Percentiles rank a stretch among this genome's conserved stretches.
Conservation (phyloP, 2,329 filamentous ascomycete genomes). For the Penicillium sp. region DNA sequence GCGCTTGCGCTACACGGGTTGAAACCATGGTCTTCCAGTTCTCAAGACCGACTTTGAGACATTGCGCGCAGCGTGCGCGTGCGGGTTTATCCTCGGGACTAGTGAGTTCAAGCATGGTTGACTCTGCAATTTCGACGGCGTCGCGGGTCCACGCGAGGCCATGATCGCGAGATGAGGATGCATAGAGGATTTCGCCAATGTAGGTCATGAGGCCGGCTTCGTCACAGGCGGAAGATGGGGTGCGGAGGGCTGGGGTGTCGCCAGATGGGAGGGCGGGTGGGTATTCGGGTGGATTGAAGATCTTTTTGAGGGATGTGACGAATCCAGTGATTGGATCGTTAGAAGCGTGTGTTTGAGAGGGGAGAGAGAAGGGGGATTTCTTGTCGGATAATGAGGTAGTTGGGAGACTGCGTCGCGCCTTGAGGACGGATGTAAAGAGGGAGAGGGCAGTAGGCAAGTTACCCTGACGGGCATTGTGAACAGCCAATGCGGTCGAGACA, state of each 20-base stretch:
- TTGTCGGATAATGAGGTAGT: constrained; percentile 38
- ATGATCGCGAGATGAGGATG: constrained; percentile 65
- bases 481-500: constrained; percentile 75
- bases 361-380: constrained; percentile 32
- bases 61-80: constrained; percentile 71
- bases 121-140: constrained; percentile 78
- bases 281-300: constrained; percentile 63
- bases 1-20: constrained; percentile 56
- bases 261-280: constrained; percentile 73
- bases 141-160: constrained; percentile 90
- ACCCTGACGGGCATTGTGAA: constrained; percentile 72
- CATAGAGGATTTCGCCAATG: constrained; percentile 90
- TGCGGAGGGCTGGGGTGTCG: constrained; percentile 66
- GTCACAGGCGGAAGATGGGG: constrained; percentile 70
- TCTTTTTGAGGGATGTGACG: constrained; percentile 45
- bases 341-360: constrained; percentile 26
- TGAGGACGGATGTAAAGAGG: constrained; percentile 81
- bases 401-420: constrained; percentile 68
- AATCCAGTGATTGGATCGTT: constrained; percentile 38
- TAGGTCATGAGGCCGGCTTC: constrained; percentile 86
- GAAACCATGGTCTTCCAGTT: constrained; percentile 86
- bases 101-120: constrained; percentile 53
- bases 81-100: constrained; percentile 42
- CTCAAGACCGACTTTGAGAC: constrained; percentile 72
- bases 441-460: constrained; percentile 73